Evolutionary conservation across 1,284 basidiomycete species (phyloP).

Genomic region (Thelephora terrestris): DNA sequence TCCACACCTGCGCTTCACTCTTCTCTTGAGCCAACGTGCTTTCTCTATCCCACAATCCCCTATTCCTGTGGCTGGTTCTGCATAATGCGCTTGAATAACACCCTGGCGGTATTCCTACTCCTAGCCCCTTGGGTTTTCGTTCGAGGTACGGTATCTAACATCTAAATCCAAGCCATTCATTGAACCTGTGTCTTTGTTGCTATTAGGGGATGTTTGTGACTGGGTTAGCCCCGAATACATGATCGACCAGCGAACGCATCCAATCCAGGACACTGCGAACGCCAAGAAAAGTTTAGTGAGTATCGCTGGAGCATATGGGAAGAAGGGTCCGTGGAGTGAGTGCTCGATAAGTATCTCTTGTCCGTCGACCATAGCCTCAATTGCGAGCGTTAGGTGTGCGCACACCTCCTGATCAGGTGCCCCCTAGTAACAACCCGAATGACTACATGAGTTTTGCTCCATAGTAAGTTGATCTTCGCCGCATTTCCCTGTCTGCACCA

Average conservation of each 20-base stretch:
- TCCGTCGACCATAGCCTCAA: constrained; percentile 17
- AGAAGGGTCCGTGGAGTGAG: constrained; percentile 44
- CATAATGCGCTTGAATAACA: no score
- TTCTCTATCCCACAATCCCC: no score
- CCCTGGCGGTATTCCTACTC: no score
- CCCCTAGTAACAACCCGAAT: constrained; percentile 30
- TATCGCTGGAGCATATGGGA: constrained; percentile 34
- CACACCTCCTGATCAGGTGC: constrained; percentile 13
- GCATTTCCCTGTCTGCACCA: constrained; percentile 5
- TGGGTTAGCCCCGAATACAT: constrained; percentile 26
- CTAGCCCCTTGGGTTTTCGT: no score
- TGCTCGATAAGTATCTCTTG: constrained; percentile 9
- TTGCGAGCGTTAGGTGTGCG: constrained; percentile 19
- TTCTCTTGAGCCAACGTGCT: no score
- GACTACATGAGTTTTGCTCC: constrained; percentile 53
- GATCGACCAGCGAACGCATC: constrained; percentile 14
- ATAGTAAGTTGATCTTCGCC: constrained; percentile 30
- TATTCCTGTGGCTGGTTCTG: no score
- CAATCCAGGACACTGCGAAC: constrained; percentile 21
- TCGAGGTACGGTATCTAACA: no score
- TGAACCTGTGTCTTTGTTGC: no score
- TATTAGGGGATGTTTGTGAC: constrained; percentile 23
- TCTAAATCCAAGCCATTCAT: no score
- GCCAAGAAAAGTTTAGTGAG: constrained; percentile 33
- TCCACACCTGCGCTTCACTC: no score